phyloP scores from a whole-genome alignment of 1,139 yeast species.

The Pichia inconspicua region DNA sequence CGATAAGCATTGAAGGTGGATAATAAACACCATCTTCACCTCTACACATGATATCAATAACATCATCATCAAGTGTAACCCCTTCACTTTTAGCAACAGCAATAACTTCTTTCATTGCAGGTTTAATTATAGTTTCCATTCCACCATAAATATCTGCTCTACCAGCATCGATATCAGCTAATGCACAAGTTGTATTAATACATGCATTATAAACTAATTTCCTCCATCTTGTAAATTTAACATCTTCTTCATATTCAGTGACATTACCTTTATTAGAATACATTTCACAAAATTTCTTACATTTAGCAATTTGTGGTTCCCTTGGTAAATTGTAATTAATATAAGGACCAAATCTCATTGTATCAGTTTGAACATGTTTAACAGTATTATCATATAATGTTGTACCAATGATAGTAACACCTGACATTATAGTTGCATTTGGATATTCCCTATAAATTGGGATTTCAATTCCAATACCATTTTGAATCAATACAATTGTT shows the following conservation, averaged over 20 bases:
- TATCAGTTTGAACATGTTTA: conserved; percentile 43
- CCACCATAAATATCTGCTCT: conserved; percentile 49
- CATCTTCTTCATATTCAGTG: conserved; percentile 40
- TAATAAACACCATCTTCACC: conserved; percentile 14
- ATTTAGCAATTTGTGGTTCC: conserved; percentile 27
- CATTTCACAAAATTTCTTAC: conserved; percentile 37
- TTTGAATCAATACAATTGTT: conserved; percentile 57
- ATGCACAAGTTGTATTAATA: conserved; percentile 52
- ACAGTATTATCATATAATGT: conserved; percentile 48
- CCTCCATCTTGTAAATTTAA: conserved; percentile 57
- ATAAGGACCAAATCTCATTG: conserved; percentile 48
- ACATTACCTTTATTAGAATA: conserved; percentile 41
- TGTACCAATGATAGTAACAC: conserved; percentile 65
- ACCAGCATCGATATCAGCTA: conserved; percentile 51
- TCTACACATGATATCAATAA: conserved; percentile 12
- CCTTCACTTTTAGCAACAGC: conserved; percentile 58
- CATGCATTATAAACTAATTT: conserved; percentile 64
- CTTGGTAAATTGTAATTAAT: conserved; percentile 29
- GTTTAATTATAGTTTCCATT: conserved; percentile 40
- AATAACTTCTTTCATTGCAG: conserved; percentile 59
- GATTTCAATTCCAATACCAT: conserved; percentile 66
- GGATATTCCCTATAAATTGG: conserved; percentile 54
- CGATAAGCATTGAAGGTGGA: conserved; percentile 37
- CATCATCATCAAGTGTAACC: conserved; percentile 26
- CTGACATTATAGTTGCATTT: conserved; percentile 49